Percentiles rank a stretch among this genome's conserved stretches.
These are phyloP conservation scores for Croton setiger DNA, from an alignment of 441 rosid genomes.

Conservation along the genomic window DNA sequence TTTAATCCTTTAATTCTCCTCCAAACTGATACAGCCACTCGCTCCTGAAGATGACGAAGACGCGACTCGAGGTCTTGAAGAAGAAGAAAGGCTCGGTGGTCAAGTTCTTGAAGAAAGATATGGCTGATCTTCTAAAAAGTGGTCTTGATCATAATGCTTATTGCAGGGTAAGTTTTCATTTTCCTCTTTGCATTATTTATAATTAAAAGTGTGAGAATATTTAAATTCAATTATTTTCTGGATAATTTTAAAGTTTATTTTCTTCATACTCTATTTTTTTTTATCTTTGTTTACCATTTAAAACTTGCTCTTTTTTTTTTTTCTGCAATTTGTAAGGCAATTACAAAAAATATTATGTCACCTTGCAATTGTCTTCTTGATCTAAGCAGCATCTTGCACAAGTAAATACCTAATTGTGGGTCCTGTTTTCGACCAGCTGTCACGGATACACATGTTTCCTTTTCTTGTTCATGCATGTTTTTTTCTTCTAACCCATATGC, in stretches of 20 bases:
- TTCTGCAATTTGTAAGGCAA: not conserved
- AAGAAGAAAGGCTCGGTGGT: conserved; percentile 59
- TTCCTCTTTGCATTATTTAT: not conserved
- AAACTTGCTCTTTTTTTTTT: not conserved
- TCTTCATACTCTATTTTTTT: not conserved
- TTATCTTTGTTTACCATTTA: not conserved
- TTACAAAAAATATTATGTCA: not conserved
- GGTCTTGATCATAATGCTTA: conserved; percentile 65
- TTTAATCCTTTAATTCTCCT: not conserved
- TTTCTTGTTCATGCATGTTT: not conserved
- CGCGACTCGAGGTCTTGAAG: conserved; percentile 57
- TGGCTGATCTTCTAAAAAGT: conserved; percentile 65
- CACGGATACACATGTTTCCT: conserved; percentile 9
- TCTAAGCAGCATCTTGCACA: not conserved
- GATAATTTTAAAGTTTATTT: not conserved
- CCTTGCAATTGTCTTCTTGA: not conserved
- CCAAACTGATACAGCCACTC: conserved; percentile 60
- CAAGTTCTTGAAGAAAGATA: conserved; percentile 62
- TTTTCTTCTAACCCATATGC: not conserved
- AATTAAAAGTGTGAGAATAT: not conserved
- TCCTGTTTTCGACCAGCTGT: not conserved
- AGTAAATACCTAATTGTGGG: conserved; percentile 2
- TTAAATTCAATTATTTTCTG: not conserved
- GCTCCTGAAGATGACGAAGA: conserved; percentile 46
- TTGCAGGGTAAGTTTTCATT: conserved; percentile 51